Evolutionary conservation across 257 asterid genomes (phyloP).

Genomic region (Penstemon davidsonii): DNA sequence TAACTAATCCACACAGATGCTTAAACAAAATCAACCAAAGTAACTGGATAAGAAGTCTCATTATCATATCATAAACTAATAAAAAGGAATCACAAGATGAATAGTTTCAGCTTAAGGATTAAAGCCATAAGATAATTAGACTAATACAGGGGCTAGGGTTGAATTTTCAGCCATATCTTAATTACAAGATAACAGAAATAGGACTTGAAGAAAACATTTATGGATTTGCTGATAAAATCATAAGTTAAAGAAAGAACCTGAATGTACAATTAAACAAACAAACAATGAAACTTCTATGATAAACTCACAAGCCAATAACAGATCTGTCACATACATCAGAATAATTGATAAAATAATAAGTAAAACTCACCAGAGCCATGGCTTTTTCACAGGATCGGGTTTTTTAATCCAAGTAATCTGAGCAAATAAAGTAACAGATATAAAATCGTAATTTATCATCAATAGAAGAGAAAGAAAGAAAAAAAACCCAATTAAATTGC

Average conservation of each 20-base stretch:
- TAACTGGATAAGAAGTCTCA: neutral
- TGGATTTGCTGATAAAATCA: neutral
- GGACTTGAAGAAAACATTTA: neutral
- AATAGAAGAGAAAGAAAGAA: neutral
- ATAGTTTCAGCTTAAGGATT: neutral
- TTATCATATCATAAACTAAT: too few species aligned
- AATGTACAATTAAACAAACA: neutral
- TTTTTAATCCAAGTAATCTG: conserved; percentile 32
- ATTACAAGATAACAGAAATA: neutral
- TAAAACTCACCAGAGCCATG: conserved; percentile 74
- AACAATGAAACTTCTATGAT: neutral
- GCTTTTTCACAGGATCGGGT: conserved; percentile 36
- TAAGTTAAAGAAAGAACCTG: neutral
- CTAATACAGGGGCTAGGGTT: neutral
- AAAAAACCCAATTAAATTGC: neutral
- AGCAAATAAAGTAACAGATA: neutral
- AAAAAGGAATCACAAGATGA: neutral
- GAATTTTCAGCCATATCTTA: neutral
- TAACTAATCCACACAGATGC: neutral
- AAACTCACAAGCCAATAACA: neutral
- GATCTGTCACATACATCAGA: conserved; percentile 32
- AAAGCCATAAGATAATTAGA: neutral
- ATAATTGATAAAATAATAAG: neutral
- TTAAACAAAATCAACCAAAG: neutral
- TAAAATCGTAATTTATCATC: neutral